Evolutionary conservation across 2,329 filamentous ascomycete genomes (phyloP).

Genomic region (Orbilia quercus): DNA sequence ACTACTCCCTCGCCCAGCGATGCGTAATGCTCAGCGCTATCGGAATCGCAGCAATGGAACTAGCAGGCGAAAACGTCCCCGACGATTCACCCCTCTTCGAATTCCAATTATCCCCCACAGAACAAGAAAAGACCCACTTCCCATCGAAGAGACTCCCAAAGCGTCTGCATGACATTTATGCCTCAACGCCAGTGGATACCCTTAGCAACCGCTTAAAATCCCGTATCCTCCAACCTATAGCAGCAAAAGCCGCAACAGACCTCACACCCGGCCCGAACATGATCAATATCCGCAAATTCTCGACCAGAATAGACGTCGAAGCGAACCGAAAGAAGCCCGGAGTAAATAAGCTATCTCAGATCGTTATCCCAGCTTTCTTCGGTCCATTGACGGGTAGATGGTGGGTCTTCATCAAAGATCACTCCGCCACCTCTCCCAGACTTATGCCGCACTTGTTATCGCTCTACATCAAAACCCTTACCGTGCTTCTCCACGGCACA

Average conservation of each 20-base stretch:
- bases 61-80: slow-evolving; percentile 78
- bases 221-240: slow-evolving; percentile 81
- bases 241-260: slow-evolving; percentile 81
- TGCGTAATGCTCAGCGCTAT: slow-evolving; percentile 83
- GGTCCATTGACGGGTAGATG: slow-evolving; percentile 85
- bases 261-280: slow-evolving; percentile 78
- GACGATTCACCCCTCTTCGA: slow-evolving; percentile 65
- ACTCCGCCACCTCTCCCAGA: slow-evolving; percentile 71
- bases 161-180: slow-evolving; percentile 74
- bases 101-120: slow-evolving; percentile 64
- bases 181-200: slow-evolving; percentile 74
- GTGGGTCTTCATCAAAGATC: slow-evolving; percentile 72
- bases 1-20: slow-evolving; percentile 87
- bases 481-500: slow-evolving; percentile 81
- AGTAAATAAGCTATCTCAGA: slow-evolving; percentile 69
- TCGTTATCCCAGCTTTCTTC: slow-evolving; percentile 83
- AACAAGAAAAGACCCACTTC: slow-evolving; percentile 69
- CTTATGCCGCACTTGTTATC: slow-evolving; percentile 74
- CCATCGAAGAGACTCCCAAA: slow-evolving; percentile 83
- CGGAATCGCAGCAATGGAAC: slow-evolving; percentile 82
- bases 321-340: slow-evolving; percentile 65
- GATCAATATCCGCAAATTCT: slow-evolving; percentile 90
- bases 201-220: slow-evolving; percentile 76
- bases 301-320: slow-evolving; percentile 76
- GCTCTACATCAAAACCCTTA: slow-evolving; percentile 85